Evolutionary conservation across 306 rosid species (phyloP), one percentile per base, ranked within the genome.

Genomic region (Acacia acuminata): DNA sequence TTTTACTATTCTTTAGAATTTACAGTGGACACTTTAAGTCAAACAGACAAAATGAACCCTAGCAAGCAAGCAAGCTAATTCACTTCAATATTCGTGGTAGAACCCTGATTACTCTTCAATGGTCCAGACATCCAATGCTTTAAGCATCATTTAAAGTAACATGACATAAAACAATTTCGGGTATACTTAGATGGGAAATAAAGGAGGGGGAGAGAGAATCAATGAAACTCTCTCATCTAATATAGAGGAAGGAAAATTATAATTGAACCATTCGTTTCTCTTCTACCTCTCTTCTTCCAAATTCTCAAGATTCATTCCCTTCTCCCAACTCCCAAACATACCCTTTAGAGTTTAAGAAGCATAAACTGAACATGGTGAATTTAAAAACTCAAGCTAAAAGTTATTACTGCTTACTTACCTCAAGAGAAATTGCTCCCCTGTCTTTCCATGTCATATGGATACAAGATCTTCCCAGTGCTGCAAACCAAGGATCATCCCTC

Each of bases 401-500:
- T 40, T 70, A 77, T 69, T 73, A 79, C 36, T 36, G 63, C 75
- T 60, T 24, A 81, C 82, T 24, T 56, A 91, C 99, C 97, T 96
- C 97, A 53, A 96, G 98, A 40, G 99, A 91, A 85, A 96, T 90
- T 70, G 91, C 88, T 66, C 99, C 99, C 55, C 96, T 90, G 72
- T 88, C 93, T 78, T 85, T 90, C 97, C 98, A 96, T 51, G 98
- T 96, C 84, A 93, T 85, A 85, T 96, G 99, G 88, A 96, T 92
- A 82, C 99, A 93, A 82, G 92, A 88, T 67, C 90, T 88, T 83
- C 98, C 99, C 82, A 96, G 88, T 51, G 94, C 91, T 63, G 94
- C 91, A 87, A 96, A 96, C 99, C 98, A 96, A 80, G 91, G 87
- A 86, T 96, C 96, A 75, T 93, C 96, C 86, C 93, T 92, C 96